Evolutionary conservation across 2,329 filamentous ascomycete genomes (phyloP).

Genomic region (Epichloe amarillans): DNA sequence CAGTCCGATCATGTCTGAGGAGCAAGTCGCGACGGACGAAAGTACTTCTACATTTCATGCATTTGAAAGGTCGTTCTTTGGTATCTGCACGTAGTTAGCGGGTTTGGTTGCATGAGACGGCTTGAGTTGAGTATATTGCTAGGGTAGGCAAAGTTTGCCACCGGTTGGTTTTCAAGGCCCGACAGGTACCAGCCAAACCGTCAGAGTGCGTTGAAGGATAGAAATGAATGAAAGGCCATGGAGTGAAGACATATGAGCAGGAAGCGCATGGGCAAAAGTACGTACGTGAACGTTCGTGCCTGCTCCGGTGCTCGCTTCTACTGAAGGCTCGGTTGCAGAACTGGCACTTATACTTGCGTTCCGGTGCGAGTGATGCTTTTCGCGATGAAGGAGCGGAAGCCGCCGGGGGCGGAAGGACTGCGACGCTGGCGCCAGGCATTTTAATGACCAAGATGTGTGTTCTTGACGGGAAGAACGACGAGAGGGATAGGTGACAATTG

Average conservation of each 20-base stretch:
- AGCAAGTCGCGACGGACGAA: conserved; percentile 96
- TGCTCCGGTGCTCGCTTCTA: conserved; percentile 88
- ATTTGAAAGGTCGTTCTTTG: conserved; percentile 98
- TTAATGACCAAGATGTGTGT: conserved; percentile 28
- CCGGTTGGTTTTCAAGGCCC: not conserved
- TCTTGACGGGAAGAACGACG: conserved; percentile 11
- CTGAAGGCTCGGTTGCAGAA: conserved; percentile 97
- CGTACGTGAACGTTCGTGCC: conserved; percentile 97
- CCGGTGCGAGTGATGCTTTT: conserved; percentile 65
- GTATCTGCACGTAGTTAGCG: conserved; percentile 51
- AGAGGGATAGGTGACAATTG: conserved; percentile 8
- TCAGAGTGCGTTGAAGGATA: not conserved
- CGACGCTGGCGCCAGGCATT: conserved; percentile 61
- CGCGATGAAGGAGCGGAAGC: conserved; percentile 58
- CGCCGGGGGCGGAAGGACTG: conserved; percentile 48
- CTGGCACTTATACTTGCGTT: conserved; percentile 99
- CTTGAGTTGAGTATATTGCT: conserved; percentile 3
- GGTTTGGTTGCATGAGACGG: conserved; percentile 1
- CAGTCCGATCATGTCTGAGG: conserved; percentile 91
- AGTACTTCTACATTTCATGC: conserved; percentile 93
- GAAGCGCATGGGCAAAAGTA: conserved; percentile 18
- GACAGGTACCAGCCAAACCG: not conserved
- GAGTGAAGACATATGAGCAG: not conserved
- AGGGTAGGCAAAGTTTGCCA: not conserved
- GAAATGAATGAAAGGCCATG: not conserved